These are phyloP conservation scores for Suillus occidentalis DNA, from an alignment of 768 basidiomycete species.

Conservation along the genomic window DNA sequence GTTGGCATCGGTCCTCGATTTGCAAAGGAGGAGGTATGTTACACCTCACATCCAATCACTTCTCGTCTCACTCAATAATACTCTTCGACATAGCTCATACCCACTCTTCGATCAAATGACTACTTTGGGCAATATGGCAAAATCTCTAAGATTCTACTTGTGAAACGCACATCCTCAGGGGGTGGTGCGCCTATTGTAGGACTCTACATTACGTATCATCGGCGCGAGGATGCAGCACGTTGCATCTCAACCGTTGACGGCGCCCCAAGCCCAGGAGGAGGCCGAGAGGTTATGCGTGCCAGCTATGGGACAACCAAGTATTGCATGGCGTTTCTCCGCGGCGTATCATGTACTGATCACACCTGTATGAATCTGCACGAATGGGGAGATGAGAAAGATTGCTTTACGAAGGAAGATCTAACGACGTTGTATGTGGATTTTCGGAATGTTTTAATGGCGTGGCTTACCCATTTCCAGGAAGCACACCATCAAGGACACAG, in stretches of 20 bases:
- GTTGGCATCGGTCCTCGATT: slow-evolving; percentile 92
- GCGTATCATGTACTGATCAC: slow-evolving; percentile 79
- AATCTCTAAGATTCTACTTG: slow-evolving; percentile 91
- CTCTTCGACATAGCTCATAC: slow-evolving; percentile 62
- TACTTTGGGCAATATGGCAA: slow-evolving; percentile 99
- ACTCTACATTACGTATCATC: slow-evolving; percentile 95
- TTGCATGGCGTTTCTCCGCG: slow-evolving; percentile 92
- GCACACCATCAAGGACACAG: slow-evolving; percentile 91
- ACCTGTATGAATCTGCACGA: slow-evolving; percentile 95
- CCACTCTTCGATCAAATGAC: slow-evolving; percentile 89
- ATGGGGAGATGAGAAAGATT: slow-evolving; percentile 98
- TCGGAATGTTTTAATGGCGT: slow-evolving; percentile 6
- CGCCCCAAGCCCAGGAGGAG: slow-evolving; percentile 84
- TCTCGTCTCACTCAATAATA: slow-evolving; percentile 5
- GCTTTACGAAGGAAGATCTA: slow-evolving; percentile 95
- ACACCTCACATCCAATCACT: slow-evolving; percentile 4
- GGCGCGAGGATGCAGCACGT: slow-evolving; percentile 91
- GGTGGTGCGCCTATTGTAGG: slow-evolving; percentile 77
- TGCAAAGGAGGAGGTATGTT: slow-evolving; percentile 90
- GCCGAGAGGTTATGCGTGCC: slow-evolving; percentile 86
- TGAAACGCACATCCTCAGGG: slow-evolving; percentile 81
- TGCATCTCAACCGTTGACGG: slow-evolving; percentile 94
- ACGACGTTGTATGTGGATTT: slow-evolving; percentile 72
- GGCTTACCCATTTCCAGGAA: slow-evolving; percentile 49
- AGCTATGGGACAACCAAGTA: slow-evolving; percentile 98